Conservation (phyloP, 2,329 filamentous ascomycete genomes). For the Fusarium acutatum region DNA sequence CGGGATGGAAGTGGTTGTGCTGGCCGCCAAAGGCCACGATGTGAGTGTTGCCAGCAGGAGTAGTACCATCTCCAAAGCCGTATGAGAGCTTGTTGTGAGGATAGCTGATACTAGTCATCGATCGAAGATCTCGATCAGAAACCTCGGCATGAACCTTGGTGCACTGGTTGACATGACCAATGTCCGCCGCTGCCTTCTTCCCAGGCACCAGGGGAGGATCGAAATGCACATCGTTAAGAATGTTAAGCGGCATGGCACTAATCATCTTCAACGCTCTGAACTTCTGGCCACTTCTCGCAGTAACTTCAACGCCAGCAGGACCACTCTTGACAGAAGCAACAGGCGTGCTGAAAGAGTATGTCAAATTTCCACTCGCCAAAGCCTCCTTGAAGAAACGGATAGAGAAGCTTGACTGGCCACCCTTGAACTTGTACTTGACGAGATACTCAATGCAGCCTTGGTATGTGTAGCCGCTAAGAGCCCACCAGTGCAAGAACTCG, state of each 20-base stretch:
- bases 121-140: conserved; percentile 50
- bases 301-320: conserved; percentile 44
- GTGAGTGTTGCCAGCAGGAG: conserved; percentile 56
- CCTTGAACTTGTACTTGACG: conserved; percentile 53
- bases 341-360: conserved; percentile 52
- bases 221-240: conserved; percentile 52
- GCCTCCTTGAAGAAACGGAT: conserved; percentile 56
- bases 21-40: conserved; percentile 56
- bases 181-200: conserved; percentile 48
- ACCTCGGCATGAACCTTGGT: conserved; percentile 58
- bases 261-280: conserved; percentile 48
- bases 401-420: conserved; percentile 56
- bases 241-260: conserved; percentile 55
- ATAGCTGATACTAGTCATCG: conserved; percentile 54
- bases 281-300: conserved; percentile 41
- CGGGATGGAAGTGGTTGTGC: conserved; percentile 54
- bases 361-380: conserved; percentile 47
- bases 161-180: conserved; percentile 56
- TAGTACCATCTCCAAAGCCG: conserved; percentile 55
- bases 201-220: conserved; percentile 49
- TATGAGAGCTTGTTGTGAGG: conserved; percentile 54
- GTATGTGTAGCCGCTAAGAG: conserved; percentile 52
- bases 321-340: conserved; percentile 46
- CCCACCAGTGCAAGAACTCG: conserved; percentile 60
- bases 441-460: conserved; percentile 50